These are phyloP conservation scores for Tricholoma bakamatsutake DNA, from an alignment of 768 basidiomycete genomes.

Conservation along the genomic window DNA sequence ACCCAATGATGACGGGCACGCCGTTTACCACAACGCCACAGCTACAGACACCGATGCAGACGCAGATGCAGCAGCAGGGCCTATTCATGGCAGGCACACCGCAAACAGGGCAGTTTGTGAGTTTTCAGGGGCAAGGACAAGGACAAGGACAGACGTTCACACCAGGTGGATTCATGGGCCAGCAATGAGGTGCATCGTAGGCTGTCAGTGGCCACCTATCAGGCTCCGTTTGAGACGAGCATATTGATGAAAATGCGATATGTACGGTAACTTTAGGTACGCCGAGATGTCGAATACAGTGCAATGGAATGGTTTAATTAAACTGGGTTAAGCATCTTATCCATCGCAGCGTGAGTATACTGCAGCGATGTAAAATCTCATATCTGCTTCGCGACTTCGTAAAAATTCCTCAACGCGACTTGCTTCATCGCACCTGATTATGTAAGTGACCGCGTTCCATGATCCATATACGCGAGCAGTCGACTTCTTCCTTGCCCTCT, in stretches of 20 bases:
- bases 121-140: not conserved
- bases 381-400: no score
- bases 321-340: no score
- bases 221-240: no score
- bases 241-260: no score
- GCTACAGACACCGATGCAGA: slow-evolving; percentile 23
- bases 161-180: not conserved
- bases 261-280: not conserved
- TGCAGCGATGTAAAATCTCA: no score
- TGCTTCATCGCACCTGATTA: no score
- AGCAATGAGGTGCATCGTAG: not conserved
- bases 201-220: not conserved
- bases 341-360: no score
- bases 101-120: slow-evolving; percentile 15
- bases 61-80: slow-evolving; percentile 16
- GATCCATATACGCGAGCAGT: slow-evolving; percentile 29
- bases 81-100: slow-evolving; percentile 23
- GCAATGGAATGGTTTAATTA: no score
- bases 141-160: not conserved
- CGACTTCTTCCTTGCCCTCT: slow-evolving; percentile 10
- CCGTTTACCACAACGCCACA: slow-evolving; percentile 18
- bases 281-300: not conserved
- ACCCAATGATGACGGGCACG: slow-evolving; percentile 18
- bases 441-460: no score
- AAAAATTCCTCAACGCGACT: no score